Evolutionary conservation across 495 filamentous ascomycete species (phyloP).

Genomic region (Xylaria bambusicola): DNA sequence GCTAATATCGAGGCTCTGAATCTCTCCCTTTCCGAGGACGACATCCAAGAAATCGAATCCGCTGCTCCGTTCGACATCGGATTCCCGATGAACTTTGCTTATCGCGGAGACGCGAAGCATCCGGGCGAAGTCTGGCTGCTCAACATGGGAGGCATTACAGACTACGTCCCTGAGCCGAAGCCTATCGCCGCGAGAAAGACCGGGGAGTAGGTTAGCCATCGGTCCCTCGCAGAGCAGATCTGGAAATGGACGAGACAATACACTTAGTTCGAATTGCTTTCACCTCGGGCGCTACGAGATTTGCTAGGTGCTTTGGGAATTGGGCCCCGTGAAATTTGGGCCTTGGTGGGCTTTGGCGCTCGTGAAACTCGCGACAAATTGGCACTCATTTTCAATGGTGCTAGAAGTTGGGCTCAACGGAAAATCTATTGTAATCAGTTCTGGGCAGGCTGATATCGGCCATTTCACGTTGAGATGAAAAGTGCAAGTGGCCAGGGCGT

Average conservation of each 20-base stretch:
- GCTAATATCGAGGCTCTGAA: slow-evolving; percentile 67
- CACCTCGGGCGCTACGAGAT: too few relatives aligned
- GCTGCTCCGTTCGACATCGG: slow-evolving; percentile 63
- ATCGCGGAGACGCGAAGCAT: slow-evolving; percentile 38
- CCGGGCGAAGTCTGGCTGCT: slow-evolving; percentile 47
- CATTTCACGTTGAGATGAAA: too few relatives aligned
- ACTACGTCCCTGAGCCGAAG: slow-evolving; percentile 42
- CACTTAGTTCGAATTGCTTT: background rate
- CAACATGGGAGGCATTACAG: slow-evolving; percentile 46
- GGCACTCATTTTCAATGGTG: too few relatives aligned
- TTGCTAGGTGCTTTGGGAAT: too few relatives aligned
- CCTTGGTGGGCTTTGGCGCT: too few relatives aligned
- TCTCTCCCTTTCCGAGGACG: slow-evolving; percentile 57
- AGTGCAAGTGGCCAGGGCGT: too few relatives aligned
- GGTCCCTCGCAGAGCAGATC: background rate
- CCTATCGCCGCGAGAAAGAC: slow-evolving; percentile 34
- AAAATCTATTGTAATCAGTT: too few relatives aligned
- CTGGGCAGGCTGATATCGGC: too few relatives aligned
- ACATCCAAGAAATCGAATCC: slow-evolving; percentile 65
- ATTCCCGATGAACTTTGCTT: slow-evolving; percentile 60
- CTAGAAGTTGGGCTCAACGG: too few relatives aligned
- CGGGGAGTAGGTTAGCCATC: slow-evolving; percentile 31
- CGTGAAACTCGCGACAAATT: too few relatives aligned
- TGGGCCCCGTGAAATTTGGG: too few relatives aligned
- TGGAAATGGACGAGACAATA: background rate